Base-by-base conservation (phyloP, 108 stramenopile species). In the Skeletonema tropicum region DNA sequence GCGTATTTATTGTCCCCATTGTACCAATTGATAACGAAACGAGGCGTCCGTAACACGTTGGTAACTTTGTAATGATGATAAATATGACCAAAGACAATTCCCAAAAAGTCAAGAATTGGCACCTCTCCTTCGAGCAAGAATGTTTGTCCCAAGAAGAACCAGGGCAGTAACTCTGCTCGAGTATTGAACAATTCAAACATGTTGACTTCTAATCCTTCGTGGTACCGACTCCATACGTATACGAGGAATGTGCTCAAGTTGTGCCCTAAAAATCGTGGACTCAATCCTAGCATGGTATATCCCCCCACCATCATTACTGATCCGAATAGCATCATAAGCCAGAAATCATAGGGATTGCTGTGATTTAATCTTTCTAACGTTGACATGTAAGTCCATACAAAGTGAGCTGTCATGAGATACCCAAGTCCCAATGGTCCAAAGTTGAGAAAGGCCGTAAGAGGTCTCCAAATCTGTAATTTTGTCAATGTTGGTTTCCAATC, bases 341-440 rank as follows among this genome's bases (percentile, higher is more conserved):
- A 94, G 76, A 97, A 98, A 49, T 97, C 96, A 64, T 95, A 96
- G 0, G 98, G 98, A 65, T 84, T 80, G 60, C 86, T 81, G 83
- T 96, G 96, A 75, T 92, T 84, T 65, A 98, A 73, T 68, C 94
- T 84, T 80, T 98, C 98, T 80, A 98, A 72, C 13, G 94, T 92
- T 49, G 90, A 83, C 98, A 98, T 98, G 85, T 98, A 97, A 26
- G 90, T 96, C 96, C 97, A 97, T n/a, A 97, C 84, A 70, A 97
- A 97, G 17, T 96, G 94, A 14, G 84, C 77, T 6, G 97, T 94
- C 85, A 97, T 83, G 26, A 86, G 60, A 73, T 94, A 97, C 46
- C 89, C 87, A 31, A 96, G 66, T 9, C 94, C 92, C 57, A 97
- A 69, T 7, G 92, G 92, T 19, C 97, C 97, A 80, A 94, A 90